Percentiles rank a stretch among this genome's conserved stretches.
Conservation (phyloP, 1,139 yeast species). For the Yamadazyma aaseri region DNA sequence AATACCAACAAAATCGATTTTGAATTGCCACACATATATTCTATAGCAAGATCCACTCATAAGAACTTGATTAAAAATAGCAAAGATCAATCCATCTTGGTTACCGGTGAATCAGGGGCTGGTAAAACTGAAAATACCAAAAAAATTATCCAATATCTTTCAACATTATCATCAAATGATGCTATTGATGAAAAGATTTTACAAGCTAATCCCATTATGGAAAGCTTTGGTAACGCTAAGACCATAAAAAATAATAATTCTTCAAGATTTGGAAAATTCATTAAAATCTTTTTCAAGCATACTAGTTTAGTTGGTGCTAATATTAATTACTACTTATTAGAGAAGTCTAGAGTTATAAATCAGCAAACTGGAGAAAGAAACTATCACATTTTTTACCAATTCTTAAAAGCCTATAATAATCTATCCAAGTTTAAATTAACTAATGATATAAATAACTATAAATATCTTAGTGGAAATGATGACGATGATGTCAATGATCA, state of each 20-base stretch:
- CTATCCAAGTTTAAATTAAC: conserved; percentile 50
- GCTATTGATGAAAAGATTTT: conserved; percentile 79
- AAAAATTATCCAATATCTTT: conserved; percentile 87
- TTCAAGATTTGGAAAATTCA: conserved; percentile 95
- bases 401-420: conserved; percentile 66
- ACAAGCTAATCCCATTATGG: conserved; percentile 93
- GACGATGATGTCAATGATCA: conserved; percentile 20
- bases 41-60: conserved; percentile 86
- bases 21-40: conserved; percentile 79
- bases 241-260: conserved; percentile 93
- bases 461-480: conserved; percentile 60
- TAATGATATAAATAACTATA: conserved; percentile 45
- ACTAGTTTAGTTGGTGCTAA: conserved; percentile 76
- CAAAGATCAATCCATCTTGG: conserved; percentile 85
- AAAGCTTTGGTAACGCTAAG: conserved; percentile 96
- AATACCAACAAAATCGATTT: conserved; percentile 52
- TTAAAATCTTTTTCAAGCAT: conserved; percentile 76
- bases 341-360: conserved; percentile 88
- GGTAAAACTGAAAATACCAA: conserved; percentile 99
- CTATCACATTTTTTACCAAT: conserved; percentile 89
- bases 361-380: conserved; percentile 80
- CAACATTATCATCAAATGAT: conserved; percentile 51
- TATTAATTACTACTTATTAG: conserved; percentile 91
- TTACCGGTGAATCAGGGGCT: conserved; percentile 98
- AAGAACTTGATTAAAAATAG: conserved; percentile 67